Evolutionary conservation across 805 yeast species (phyloP).

Genomic region (Geotrichum ghanense): DNA sequence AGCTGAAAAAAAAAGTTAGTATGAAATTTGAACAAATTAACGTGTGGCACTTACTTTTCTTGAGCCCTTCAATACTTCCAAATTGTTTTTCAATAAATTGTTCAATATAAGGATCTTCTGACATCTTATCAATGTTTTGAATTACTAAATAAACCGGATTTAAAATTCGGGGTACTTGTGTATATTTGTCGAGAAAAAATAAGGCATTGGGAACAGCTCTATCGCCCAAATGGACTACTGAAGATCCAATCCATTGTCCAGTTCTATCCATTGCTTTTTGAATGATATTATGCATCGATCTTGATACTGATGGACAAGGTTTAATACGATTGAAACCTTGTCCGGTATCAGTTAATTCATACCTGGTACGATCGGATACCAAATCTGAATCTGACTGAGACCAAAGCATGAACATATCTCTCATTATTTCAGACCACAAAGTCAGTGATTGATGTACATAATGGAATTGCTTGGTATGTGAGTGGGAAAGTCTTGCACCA

Average conservation of each 20-base stretch:
- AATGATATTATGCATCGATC: conserved; percentile 60
- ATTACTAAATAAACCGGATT: conserved; percentile 60
- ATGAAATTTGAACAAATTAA: conserved; percentile 37
- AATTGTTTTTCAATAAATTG: conserved; percentile 49
- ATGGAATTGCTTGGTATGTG: conserved; percentile 59
- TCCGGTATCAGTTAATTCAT: conserved; percentile 57
- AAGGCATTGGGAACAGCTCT: conserved; percentile 76
- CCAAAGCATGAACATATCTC: conserved; percentile 72
- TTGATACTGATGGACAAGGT: conserved; percentile 55
- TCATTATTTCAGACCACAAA: conserved; percentile 66
- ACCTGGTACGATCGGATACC: conserved; percentile 34
- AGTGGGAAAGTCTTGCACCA: conserved; percentile 66
- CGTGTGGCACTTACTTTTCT: conserved; percentile 26
- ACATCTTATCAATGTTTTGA: conserved; percentile 41
- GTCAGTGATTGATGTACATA: conserved; percentile 67
- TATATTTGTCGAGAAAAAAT: conserved; percentile 67
- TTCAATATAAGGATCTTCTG: conserved; percentile 36
- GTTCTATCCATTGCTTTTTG: conserved; percentile 52
- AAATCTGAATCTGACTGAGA: conserved; percentile 64
- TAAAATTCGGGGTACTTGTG: conserved; percentile 67
- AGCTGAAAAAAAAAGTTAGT: conserved; percentile 4
- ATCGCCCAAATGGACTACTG: conserved; percentile 73
- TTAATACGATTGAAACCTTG: conserved; percentile 74
- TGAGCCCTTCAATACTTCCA: conserved; percentile 42
- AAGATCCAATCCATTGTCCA: conserved; percentile 67